Conservation (phyloP, 768 basidiomycete species). For the Trametopsis cervina region DNA sequence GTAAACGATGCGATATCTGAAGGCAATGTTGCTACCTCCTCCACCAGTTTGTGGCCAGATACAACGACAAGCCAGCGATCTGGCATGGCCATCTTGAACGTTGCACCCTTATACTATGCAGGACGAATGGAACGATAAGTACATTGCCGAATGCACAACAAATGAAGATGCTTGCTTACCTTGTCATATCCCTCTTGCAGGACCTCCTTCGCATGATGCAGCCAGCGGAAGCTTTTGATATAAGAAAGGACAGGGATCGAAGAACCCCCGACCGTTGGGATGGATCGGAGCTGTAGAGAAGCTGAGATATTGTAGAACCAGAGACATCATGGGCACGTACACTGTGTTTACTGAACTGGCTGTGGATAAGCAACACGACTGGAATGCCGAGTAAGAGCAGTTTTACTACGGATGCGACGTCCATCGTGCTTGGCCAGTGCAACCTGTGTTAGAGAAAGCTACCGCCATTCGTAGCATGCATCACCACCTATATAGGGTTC, state of each 20-base stretch:
- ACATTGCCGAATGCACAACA: background rate
- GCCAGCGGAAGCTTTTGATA: constrained; percentile 6
- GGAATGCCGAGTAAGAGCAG: background rate
- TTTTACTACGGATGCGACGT: too few species aligned
- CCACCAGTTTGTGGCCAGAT: constrained; percentile 34
- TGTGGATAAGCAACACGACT: background rate
- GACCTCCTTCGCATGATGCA: constrained; percentile 5
- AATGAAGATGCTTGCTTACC: constrained; percentile 6
- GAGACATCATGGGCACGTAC: background rate
- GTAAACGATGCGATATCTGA: constrained; percentile 38
- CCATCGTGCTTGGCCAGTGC: too few species aligned
- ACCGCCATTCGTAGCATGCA: background rate
- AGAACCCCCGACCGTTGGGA: constrained; percentile 19
- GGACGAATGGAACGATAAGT: background rate
- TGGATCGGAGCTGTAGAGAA: constrained; percentile 14
- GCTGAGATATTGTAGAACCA: background rate
- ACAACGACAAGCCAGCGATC: constrained; percentile 42
- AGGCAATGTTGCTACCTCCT: constrained; percentile 42
- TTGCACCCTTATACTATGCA: constrained; percentile 7
- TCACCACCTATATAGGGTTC: background rate
- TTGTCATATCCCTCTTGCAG: constrained; percentile 16
- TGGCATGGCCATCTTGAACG: constrained; percentile 38
- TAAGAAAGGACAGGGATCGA: constrained; percentile 19
- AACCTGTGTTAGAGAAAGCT: background rate
- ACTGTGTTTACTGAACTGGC: background rate